These are phyloP conservation scores for Aspergillus sp. DNA, from an alignment of 2,329 filamentous ascomycete species.

Conservation along the genomic window DNA sequence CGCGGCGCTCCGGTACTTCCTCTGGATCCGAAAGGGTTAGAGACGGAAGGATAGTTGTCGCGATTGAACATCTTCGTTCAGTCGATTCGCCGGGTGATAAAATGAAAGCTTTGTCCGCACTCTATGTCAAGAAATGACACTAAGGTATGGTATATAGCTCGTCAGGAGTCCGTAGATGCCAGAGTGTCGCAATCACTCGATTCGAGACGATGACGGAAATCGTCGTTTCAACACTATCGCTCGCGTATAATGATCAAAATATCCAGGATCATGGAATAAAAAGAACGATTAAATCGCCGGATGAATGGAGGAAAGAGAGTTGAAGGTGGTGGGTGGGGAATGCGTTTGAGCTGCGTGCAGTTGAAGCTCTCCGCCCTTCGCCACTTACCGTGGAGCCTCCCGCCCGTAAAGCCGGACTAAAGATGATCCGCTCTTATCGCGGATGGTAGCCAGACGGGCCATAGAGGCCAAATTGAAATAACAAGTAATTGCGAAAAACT, in stretches of 20 bases:
- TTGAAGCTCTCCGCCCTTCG: conserved; percentile 7
- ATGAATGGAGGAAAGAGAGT: not conserved
- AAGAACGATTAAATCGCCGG: too few species aligned
- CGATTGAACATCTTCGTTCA: conserved; percentile 48
- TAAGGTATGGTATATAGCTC: too few species aligned
- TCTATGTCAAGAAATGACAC: too few species aligned
- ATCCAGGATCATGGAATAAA: too few species aligned
- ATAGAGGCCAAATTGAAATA: too few species aligned
- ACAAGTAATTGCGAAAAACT: too few species aligned
- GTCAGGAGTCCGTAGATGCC: too few species aligned
- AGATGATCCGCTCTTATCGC: conserved; percentile 8
- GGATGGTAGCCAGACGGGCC: not conserved
- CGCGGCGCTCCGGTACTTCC: conserved; percentile 22
- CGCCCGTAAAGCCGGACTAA: conserved; percentile 1
- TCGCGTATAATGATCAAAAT: too few species aligned
- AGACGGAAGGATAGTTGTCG: conserved; percentile 33
- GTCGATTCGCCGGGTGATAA: not conserved
- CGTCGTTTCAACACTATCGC: too few species aligned
- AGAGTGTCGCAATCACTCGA: too few species aligned
- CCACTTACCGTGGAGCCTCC: conserved; percentile 9
- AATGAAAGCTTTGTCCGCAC: not conserved
- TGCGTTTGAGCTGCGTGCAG: not conserved
- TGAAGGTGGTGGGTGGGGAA: not conserved
- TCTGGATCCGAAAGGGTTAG: conserved; percentile 36
- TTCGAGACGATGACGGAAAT: too few species aligned